A percentile compares a stretch with the other conserved stretches of the same genome.
Conservation (phyloP, 148 eudicot genomes). For the Agrostemma githago region DNA sequence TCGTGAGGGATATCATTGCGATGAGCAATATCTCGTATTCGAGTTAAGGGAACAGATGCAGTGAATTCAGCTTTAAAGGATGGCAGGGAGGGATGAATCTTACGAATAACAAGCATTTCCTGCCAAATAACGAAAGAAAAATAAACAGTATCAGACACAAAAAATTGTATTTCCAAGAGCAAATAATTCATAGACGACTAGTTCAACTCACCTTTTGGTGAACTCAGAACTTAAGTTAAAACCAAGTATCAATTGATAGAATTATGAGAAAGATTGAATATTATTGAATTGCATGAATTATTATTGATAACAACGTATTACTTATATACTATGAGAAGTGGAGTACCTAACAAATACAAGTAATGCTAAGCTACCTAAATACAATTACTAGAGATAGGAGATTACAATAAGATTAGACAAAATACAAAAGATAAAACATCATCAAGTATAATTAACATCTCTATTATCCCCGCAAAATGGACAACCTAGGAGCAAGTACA, state of each 20-base stretch:
- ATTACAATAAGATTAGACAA: too few species aligned
- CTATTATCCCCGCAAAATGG: too few species aligned
- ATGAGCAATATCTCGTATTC: slow-evolving; percentile 96
- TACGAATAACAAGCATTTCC: slow-evolving; percentile 87
- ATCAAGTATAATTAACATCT: too few species aligned
- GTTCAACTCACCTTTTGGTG: not conserved
- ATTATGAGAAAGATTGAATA: too few species aligned
- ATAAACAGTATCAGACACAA: slow-evolving; percentile 6
- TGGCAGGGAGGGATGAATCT: slow-evolving; percentile 94
- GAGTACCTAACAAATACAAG: too few species aligned
- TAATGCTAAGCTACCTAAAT: too few species aligned
- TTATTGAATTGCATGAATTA: too few species aligned
- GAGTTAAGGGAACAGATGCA: slow-evolving; percentile 92
- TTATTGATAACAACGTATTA: too few species aligned
- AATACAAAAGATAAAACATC: too few species aligned
- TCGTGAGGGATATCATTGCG: slow-evolving; percentile 90
- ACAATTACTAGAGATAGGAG: too few species aligned
- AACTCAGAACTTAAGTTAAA: not conserved
- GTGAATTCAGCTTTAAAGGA: slow-evolving; percentile 97
- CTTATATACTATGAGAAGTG: too few species aligned
- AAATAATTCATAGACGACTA: slow-evolving; percentile 1
- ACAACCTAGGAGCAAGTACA: too few species aligned
- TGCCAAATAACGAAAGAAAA: slow-evolving; percentile 30
- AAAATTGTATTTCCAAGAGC: not conserved
- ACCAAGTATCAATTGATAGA: not conserved